Conservation (phyloP, 192 early-diverging fungal species). For the Coemansia reversa region DNA sequence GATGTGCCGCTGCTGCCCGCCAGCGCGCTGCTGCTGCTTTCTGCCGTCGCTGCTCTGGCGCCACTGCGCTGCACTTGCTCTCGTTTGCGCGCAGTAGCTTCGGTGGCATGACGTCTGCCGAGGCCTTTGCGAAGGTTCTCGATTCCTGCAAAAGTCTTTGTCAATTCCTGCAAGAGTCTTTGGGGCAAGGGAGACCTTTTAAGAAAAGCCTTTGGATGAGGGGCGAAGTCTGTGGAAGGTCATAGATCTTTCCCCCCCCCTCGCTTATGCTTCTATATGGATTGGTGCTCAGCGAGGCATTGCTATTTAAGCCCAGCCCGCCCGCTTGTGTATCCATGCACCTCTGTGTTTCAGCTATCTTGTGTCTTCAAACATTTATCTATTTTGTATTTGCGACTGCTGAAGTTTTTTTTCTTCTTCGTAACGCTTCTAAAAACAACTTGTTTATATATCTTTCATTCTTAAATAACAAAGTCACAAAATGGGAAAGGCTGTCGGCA, state of each 20-base stretch:
- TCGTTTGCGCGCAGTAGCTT: not conserved
- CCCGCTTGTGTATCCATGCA: not conserved
- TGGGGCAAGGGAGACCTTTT: not conserved
- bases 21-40: not conserved
- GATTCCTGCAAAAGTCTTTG: not conserved
- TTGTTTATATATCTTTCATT: slow-evolving; percentile 2
- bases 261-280: not conserved
- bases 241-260: slow-evolving; percentile 31
- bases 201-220: slow-evolving; percentile 3
- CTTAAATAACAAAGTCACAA: slow-evolving; percentile 16
- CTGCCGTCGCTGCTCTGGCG: not conserved
- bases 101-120: not conserved
- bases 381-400: not conserved
- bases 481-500: slow-evolving; percentile 60
- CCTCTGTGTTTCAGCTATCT: not conserved
- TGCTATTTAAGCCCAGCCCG: not conserved
- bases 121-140: not conserved
- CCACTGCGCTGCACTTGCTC: not conserved
- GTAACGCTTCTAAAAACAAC: slow-evolving; percentile 1
- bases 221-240: slow-evolving; percentile 26
- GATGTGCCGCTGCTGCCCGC: not conserved
- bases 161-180: not conserved
- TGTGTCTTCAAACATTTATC: not conserved
- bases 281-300: not conserved
- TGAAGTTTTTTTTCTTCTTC: slow-evolving; percentile 4